Conservation (phyloP, 1,139 yeast genomes). For the Diutina scorzettiae region DNA sequence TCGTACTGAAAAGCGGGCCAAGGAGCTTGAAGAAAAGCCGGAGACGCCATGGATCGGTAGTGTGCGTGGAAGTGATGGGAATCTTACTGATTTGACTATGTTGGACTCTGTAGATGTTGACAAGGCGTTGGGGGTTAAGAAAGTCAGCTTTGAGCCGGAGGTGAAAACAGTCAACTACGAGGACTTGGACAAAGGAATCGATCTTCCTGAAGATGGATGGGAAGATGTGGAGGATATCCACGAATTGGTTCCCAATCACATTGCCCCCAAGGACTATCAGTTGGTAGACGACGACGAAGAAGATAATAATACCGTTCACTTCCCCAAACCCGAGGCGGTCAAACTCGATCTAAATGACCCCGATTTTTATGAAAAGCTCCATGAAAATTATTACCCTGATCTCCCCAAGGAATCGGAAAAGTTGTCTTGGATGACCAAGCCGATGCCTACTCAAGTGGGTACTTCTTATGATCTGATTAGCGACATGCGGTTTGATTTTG, state of each 20-base stretch:
- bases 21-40: neutral
- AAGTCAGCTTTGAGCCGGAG: conserved; percentile 16
- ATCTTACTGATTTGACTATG: neutral
- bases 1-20: conserved; percentile 23
- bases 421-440: conserved; percentile 48
- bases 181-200: conserved; percentile 17
- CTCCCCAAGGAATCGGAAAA: conserved; percentile 74
- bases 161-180: conserved; percentile 31
- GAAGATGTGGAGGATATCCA: conserved; percentile 8
- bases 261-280: conserved; percentile 36
- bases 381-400: conserved; percentile 80
- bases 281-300: conserved; percentile 22
- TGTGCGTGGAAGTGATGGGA: neutral
- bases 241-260: conserved; percentile 12
- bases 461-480: conserved; percentile 55
- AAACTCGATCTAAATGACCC: conserved; percentile 61
- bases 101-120: conserved; percentile 1
- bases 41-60: conserved; percentile 1
- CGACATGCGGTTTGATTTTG: conserved; percentile 77
- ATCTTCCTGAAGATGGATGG: conserved; percentile 9
- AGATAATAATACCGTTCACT: conserved; percentile 38
- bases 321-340: conserved; percentile 38
- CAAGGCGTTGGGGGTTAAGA: neutral
- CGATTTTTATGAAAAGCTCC: conserved; percentile 64
- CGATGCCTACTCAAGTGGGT: conserved; percentile 59